Percentiles rank a stretch among this genome's conserved stretches.
Conservation (phyloP, 306 rosid species). For the Quercus cerris region DNA sequence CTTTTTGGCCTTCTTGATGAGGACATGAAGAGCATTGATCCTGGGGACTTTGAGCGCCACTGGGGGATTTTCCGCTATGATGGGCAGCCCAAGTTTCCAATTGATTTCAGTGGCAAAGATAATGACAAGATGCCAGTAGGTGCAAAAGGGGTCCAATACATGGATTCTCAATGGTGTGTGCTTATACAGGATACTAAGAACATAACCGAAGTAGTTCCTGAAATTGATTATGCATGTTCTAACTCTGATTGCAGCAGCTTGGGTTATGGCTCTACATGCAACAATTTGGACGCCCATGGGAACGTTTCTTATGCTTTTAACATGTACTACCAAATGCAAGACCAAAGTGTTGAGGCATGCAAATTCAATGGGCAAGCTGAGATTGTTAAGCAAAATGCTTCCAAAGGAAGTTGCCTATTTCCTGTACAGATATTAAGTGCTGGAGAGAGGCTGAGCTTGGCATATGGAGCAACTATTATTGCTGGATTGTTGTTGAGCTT, state of each 20-base stretch:
- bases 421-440: slow-evolving; percentile 36
- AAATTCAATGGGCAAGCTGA: slow-evolving; percentile 35
- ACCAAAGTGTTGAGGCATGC: slow-evolving; percentile 64
- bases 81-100: slow-evolving; percentile 55
- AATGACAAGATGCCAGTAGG: slow-evolving; percentile 28
- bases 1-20: slow-evolving; percentile 65
- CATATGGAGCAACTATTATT: background rate
- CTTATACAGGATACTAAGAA: background rate
- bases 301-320: slow-evolving; percentile 64
- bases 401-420: slow-evolving; percentile 46
- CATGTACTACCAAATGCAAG: slow-evolving; percentile 53
- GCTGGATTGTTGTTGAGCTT: slow-evolving; percentile 28
- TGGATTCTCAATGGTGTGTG: slow-evolving; percentile 59
- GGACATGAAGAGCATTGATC: slow-evolving; percentile 54
- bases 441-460: slow-evolving; percentile 30
- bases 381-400: slow-evolving; percentile 37
- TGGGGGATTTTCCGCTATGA: slow-evolving; percentile 75
- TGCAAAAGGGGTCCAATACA: slow-evolving; percentile 61
- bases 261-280: slow-evolving; percentile 39
- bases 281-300: slow-evolving; percentile 10
- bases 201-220: fast-evolving
- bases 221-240: slow-evolving; percentile 49
- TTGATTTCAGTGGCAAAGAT: slow-evolving; percentile 56
- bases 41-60: slow-evolving; percentile 76
- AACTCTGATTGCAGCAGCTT: slow-evolving; percentile 58